Conservation (phyloP, 345 rosid species). For the Carallia brachiata region DNA sequence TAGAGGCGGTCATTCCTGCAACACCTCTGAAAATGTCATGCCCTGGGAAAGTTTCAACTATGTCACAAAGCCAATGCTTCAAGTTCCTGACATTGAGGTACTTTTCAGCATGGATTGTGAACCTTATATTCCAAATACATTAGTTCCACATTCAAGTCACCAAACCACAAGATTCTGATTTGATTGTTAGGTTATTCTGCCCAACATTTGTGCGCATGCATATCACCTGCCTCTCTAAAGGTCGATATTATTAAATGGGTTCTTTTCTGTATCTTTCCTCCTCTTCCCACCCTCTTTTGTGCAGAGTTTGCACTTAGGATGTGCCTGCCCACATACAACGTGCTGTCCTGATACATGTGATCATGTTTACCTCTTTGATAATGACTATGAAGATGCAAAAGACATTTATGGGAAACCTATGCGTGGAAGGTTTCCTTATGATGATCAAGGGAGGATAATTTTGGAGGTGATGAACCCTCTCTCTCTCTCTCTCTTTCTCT, state of each 20-base stretch:
- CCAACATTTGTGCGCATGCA: background rate
- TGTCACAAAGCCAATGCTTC: slow-evolving; percentile 54
- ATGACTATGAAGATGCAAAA: slow-evolving; percentile 90
- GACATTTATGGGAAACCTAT: slow-evolving; percentile 77
- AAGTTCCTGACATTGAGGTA: slow-evolving; percentile 62
- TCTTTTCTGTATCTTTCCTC: slow-evolving; percentile 1
- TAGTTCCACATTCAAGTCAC: background rate
- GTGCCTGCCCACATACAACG: slow-evolving; percentile 56
- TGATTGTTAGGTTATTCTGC: background rate
- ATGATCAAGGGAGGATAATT: slow-evolving; percentile 68
- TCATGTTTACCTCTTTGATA: slow-evolving; percentile 88
- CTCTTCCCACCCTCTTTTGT: slow-evolving; percentile 7
- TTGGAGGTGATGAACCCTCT: slow-evolving; percentile 60
- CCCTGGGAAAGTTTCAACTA: slow-evolving; percentile 87
- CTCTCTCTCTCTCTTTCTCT: slow-evolving; percentile 1
- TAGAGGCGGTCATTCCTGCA: slow-evolving; percentile 29
- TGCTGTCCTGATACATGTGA: slow-evolving; percentile 77
- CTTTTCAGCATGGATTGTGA: slow-evolving; percentile 9
- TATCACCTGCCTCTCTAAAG: background rate
- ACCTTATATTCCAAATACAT: background rate
- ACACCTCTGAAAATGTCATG: slow-evolving; percentile 31
- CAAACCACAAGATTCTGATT: background rate
- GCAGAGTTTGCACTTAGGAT: slow-evolving; percentile 72
- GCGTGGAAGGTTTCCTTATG: slow-evolving; percentile 79
- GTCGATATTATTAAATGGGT: background rate